These are phyloP conservation scores for Mariannaea sp. DNA, from an alignment of 2,329 filamentous ascomycete species.

Conservation along the genomic window DNA sequence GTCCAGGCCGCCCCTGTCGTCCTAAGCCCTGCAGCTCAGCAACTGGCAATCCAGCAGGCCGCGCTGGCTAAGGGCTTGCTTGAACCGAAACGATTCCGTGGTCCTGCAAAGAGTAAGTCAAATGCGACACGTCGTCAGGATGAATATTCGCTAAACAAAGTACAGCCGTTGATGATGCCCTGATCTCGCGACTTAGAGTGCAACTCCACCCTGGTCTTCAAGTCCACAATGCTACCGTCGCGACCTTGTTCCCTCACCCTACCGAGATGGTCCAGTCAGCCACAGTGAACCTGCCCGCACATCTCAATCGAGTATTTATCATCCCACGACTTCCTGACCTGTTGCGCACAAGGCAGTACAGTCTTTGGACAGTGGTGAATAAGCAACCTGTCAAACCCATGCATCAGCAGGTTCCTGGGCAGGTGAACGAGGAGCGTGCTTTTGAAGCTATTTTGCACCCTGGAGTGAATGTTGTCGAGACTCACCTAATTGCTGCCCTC, in stretches of 20 bases:
- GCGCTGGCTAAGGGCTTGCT: constrained; percentile 39
- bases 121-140: no score
- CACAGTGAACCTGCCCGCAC: constrained; percentile 70
- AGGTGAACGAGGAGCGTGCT: constrained; percentile 64
- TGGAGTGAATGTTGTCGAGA: constrained; percentile 77
- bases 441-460: constrained; percentile 75
- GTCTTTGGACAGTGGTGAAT: constrained; percentile 75
- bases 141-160: constrained; percentile 31
- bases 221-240: constrained; percentile 62
- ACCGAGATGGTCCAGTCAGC: constrained; percentile 72
- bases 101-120: constrained; percentile 49
- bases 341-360: constrained; percentile 71
- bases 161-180: constrained; percentile 60
- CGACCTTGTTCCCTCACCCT: constrained; percentile 68
- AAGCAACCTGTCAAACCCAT: constrained; percentile 61
- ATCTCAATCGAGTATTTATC: constrained; percentile 73
- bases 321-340: constrained; percentile 66
- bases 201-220: constrained; percentile 70
- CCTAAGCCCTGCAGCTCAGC: constrained; percentile 26
- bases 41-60: constrained; percentile 26
- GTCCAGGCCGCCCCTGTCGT: constrained; percentile 23
- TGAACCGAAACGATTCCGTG: constrained; percentile 46
- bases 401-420: constrained; percentile 56
- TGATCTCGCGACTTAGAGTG: constrained; percentile 69
- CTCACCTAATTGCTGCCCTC: constrained; percentile 76